A percentile compares a stretch with the other conserved stretches of the same genome.
Evolutionary conservation across 2,329 filamentous ascomycete genomes (phyloP).

Genomic region (Diplodia corticola): DNA sequence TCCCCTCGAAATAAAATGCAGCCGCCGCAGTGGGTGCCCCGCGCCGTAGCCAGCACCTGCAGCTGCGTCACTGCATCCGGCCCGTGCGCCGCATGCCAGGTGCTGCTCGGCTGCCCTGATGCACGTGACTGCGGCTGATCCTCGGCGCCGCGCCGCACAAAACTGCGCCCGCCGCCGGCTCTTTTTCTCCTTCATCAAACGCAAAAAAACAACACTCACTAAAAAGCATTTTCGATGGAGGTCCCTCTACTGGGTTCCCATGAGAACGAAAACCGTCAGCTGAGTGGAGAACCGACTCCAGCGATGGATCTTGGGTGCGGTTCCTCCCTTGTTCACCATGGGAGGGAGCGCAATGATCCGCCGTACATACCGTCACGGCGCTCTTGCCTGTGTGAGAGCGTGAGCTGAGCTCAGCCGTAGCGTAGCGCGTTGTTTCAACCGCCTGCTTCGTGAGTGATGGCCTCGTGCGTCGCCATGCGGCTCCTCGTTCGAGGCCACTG

Average conservation of each 20-base stretch:
- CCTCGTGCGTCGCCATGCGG: not conserved
- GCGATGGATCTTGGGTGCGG: conserved; percentile 60
- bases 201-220: conserved; percentile 57
- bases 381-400: not conserved
- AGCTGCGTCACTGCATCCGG: conserved; percentile 15
- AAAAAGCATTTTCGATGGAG: conserved; percentile 60
- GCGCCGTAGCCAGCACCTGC: not conserved
- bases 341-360: conserved; percentile 62
- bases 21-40: not conserved
- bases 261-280: conserved; percentile 61
- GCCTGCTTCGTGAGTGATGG: not conserved
- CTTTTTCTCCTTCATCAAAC: conserved; percentile 52
- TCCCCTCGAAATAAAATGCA: not conserved
- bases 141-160: not conserved
- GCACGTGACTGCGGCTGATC: not conserved
- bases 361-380: conserved; percentile 45
- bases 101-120: not conserved
- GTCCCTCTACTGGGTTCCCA: conserved; percentile 46
- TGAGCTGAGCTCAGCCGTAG: not conserved
- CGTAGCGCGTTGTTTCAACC: not conserved
- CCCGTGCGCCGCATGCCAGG: not conserved
- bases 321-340: conserved; percentile 51
- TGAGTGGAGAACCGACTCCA: conserved; percentile 54
- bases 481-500: too few species aligned
- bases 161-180: not conserved